phyloP scores from a whole-genome alignment of 441 rosid genomes.

The Euphorbia schlechtendalii region DNA sequence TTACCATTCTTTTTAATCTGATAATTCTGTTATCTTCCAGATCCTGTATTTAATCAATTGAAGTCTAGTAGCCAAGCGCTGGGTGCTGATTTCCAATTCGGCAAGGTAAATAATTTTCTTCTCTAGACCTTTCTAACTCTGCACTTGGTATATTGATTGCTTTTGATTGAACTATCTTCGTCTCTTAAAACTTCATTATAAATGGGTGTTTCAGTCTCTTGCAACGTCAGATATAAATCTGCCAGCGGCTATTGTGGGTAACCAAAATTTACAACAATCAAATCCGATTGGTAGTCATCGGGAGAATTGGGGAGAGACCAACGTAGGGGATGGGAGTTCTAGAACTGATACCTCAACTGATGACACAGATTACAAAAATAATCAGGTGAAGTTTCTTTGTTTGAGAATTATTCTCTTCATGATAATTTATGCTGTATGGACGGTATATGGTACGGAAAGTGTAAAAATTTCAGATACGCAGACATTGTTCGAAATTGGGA shows the following conservation, averaged over 20 bases:
- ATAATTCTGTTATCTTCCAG: conserved; percentile 23
- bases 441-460: too few species aligned
- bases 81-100: conserved; percentile 41
- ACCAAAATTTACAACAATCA: conserved; percentile 31
- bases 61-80: conserved; percentile 41
- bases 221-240: conserved; percentile 34
- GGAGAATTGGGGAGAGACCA: conserved; percentile 60
- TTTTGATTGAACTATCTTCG: conserved; percentile 15
- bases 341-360: conserved; percentile 79
- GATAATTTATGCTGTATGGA: too few species aligned
- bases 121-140: background rate
- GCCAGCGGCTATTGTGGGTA: conserved; percentile 28
- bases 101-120: conserved; percentile 32
- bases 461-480: too few species aligned
- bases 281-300: conserved; percentile 36
- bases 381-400: conserved; percentile 44
- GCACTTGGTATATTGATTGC: conserved; percentile 4
- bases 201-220: conserved; percentile 29
- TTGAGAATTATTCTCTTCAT: too few species aligned
- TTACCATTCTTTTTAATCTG: conserved; percentile 7
- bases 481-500: too few species aligned
- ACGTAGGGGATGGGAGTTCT: conserved; percentile 67
- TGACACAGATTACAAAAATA: conserved; percentile 73
- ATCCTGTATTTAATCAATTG: conserved; percentile 44
- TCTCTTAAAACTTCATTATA: background rate